Base-by-base conservation (phyloP, 2,329 filamentous ascomycete genomes). In the Pseudogymnoascus sp. region DNA sequence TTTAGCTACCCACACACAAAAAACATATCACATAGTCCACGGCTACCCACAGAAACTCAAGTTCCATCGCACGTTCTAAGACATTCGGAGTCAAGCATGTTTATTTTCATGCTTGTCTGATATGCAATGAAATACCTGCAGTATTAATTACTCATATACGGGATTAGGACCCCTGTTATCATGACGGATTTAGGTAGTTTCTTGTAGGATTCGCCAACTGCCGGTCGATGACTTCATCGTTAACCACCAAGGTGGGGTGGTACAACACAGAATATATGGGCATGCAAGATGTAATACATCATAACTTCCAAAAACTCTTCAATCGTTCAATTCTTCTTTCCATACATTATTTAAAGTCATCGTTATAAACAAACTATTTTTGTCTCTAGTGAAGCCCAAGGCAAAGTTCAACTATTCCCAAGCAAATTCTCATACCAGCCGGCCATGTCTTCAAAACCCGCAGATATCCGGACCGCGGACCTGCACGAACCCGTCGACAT, bases 401-500 rank as follows among this genome's bases (percentile, higher is more conserved):
- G 33, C 47, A 20, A 33, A 12, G 25, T 28, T 6, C 6, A 33
- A 33, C 47, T 53, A 53, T 33, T 33, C 47, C 6, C 57, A 58
- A 28, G 15, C 20, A 41, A 39, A 25, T 39, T 53, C 58, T 15
- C 36, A 15, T 50, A 43, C 7, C 20, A 57, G 14, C 18, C 28
- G 5, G 7, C 11, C 28, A 53, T 53, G 47, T 15, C 28, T 53
- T 53, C 47, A 7, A 75, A 73, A 70, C 70, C 74, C 68, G 66
- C 64, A 65, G 72, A 79, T 64, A 71, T 79, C 59, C 70, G 75
- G 64, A 73, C 73, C 18, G 70, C 73, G 47, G 71, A 73, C 43
- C 71, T 79, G 64, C 73, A 75, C 65, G 70, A 75, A 63, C 75
- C 74, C 58, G 68, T 80, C 28, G 82, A 86, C 63, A 82, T 88